Base-by-base conservation (phyloP, 495 filamentous ascomycete species). In the Glonium stellatum region DNA sequence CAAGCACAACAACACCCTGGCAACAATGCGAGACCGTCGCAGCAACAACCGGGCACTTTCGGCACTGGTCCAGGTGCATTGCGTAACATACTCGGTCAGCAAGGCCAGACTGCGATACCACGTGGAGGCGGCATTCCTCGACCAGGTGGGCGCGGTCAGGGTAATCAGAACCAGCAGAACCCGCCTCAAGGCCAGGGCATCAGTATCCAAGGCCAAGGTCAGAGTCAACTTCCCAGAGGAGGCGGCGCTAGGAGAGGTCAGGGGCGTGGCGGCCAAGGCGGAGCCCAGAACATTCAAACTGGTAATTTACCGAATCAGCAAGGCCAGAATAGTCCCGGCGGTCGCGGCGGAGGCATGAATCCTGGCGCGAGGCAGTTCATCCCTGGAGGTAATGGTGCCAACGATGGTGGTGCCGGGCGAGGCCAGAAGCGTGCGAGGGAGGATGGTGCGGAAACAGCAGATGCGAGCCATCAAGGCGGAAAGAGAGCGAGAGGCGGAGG, bases 1-100 rank as follows among this genome's bases (percentile, higher is more conserved):
- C 57, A 64, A 42, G 42, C 21, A 13, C 58, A 58, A 9, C 54
- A 54, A 4, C 53, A 49, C 42, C 55, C 36, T 57, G 44, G 55
- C 34, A 19, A 18, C 39, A 13, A 18, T 11, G 13, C 39, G 4
- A 18, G n/a, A 35, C 46, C 57, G 5, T 10, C 12, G 46, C 51
- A 23, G 55, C 59, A 53, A 49, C 49, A 42, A 49, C 34, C 13
- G 47, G 53, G 34, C 6, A 6, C 27, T 31, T 31, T 62, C 31
- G 71, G 71, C 18, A 69, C 71, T 15, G 71, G 67, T 4, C 67
- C 69, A 31, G 67, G 58, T 31, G 71, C 67, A 0, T 61, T 71
- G 1, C 64, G 70, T 15, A 60, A 63, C 49, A 25, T 68, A 4
- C 22, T 64, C 13, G 58, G 57, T n/a, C 63, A 66, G 44, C 34